phyloP scores from a whole-genome alignment of 2,329 filamentous ascomycete species.

The Fusarium pseudocircinatum region DNA sequence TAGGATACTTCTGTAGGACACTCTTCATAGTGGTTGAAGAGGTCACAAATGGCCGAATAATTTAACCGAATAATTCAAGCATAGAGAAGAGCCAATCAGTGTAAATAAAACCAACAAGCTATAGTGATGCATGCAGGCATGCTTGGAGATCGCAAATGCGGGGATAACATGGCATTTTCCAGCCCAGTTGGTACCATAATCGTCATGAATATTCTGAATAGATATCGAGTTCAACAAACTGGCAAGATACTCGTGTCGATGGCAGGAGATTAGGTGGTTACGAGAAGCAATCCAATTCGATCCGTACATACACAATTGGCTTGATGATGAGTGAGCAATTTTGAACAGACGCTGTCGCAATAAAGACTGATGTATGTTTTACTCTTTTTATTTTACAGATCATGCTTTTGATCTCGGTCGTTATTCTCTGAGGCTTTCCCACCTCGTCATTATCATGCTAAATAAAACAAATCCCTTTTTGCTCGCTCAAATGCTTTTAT shows the following conservation, averaged over 20 bases:
- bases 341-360: not conserved
- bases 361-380: not conserved
- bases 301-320: not conserved
- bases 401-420: not conserved
- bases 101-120: not conserved
- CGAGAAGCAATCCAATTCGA: not conserved
- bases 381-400: conserved; percentile 16
- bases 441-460: conserved; percentile 41
- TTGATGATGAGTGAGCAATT: too few relatives aligned
- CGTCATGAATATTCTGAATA: not conserved
- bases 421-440: conserved; percentile 22
- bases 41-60: not conserved
- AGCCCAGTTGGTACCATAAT: not conserved
- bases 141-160: not conserved
- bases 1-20: not conserved
- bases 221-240: not conserved
- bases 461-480: conserved; percentile 32
- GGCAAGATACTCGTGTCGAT: not conserved
- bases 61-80: not conserved
- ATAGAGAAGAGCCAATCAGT: not conserved
- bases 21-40: not conserved
- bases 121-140: not conserved
- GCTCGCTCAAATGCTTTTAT: not conserved
- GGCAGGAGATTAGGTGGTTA: not conserved
- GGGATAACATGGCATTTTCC: not conserved